Conservation (phyloP, 2,329 filamentous ascomycete genomes). For the Cercospora janseana region DNA sequence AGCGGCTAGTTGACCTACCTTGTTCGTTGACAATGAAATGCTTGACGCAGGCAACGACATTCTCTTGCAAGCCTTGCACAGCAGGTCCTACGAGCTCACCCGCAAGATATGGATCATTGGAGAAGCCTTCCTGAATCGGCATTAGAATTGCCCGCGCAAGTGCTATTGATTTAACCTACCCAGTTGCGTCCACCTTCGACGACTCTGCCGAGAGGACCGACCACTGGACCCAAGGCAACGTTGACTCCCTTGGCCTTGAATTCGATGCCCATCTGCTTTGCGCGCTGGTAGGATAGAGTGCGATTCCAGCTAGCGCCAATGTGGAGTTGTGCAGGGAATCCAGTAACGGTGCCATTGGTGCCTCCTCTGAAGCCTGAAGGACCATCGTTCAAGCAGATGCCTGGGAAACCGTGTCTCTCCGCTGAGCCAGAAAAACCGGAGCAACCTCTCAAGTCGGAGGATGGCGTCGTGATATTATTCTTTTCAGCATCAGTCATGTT, state of each 20-base stretch:
- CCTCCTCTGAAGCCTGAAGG: conserved; percentile 41
- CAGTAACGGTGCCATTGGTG: conserved; percentile 54
- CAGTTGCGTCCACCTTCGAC: conserved; percentile 37
- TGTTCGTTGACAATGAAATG: conserved; percentile 32
- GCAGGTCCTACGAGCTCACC: conserved; percentile 29
- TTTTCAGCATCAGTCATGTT: conserved; percentile 43
- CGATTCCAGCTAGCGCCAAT: conserved; percentile 42
- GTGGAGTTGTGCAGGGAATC: conserved; percentile 40
- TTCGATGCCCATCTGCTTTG: conserved; percentile 35
- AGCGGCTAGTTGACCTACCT: conserved; percentile 5
- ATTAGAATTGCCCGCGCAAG: conserved; percentile 5
- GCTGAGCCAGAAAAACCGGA: conserved; percentile 56
- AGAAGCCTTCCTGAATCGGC: conserved; percentile 51
- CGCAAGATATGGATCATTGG: conserved; percentile 54
- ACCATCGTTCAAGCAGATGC: conserved; percentile 44
- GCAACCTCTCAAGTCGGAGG: conserved; percentile 31
- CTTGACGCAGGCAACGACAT: conserved; percentile 42
- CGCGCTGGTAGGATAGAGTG: conserved; percentile 35
- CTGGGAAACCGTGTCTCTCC: conserved; percentile 40
- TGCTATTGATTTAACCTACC: conserved; percentile 24
- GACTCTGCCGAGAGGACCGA: conserved; percentile 35
- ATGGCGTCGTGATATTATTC: conserved; percentile 40
- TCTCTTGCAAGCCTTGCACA: conserved; percentile 33
- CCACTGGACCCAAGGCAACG: conserved; percentile 34
- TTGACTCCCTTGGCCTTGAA: conserved; percentile 35